These are phyloP conservation scores for Collybia sp. DNA, from an alignment of 768 basidiomycete species.

Conservation along the genomic window DNA sequence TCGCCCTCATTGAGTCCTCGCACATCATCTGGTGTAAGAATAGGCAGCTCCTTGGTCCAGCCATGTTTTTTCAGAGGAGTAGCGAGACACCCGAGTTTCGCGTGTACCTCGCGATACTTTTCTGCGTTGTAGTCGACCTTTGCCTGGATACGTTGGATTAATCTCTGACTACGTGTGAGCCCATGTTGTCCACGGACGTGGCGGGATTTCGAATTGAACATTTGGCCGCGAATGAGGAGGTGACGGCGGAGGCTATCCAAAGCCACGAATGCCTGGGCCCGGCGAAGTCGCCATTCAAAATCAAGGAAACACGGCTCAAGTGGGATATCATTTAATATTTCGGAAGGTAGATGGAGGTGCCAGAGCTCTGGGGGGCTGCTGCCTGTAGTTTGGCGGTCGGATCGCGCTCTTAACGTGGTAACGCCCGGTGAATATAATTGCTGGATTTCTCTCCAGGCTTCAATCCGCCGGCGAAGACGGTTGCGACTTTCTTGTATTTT, in stretches of 20 bases:
- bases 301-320: conserved; percentile 1
- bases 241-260: conserved; percentile 1
- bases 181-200: neutral
- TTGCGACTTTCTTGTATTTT: conserved; percentile 11
- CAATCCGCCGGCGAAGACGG: conserved; percentile 6
- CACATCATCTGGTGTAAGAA: neutral
- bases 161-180: neutral
- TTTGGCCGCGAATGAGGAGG: neutral
- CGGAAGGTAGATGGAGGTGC: neutral
- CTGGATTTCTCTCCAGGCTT: conserved; percentile 12
- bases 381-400: no score
- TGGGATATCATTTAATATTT: neutral
- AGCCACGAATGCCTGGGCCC: neutral
- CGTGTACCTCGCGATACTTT: neutral
- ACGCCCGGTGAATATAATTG: conserved; percentile 7
- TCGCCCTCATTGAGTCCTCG: neutral
- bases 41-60: neutral
- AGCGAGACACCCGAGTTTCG: neutral
- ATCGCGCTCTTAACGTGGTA: neutral
- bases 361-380: neutral
- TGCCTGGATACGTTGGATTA: neutral
- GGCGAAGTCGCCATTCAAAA: conserved; percentile 2
- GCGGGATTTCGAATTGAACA: neutral
- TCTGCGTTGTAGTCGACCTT: neutral
- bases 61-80: neutral